Conservation (phyloP, 139 green algal genomes). For the Volvox africanus region DNA sequence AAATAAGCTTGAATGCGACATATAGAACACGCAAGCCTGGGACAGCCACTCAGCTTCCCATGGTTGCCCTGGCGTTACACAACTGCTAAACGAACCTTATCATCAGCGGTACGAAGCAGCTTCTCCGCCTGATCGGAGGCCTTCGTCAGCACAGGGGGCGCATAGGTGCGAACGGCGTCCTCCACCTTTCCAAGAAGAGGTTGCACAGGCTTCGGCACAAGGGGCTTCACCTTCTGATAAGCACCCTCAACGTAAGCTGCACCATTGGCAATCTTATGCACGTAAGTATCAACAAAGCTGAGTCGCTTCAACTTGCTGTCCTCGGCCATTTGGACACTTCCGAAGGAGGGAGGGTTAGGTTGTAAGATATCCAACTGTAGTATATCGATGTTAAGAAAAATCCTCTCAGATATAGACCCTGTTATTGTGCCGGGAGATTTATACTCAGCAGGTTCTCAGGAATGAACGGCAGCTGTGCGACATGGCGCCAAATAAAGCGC, state of each 20-base stretch:
- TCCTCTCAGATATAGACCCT: no score
- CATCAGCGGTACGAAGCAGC: slow-evolving; percentile 8
- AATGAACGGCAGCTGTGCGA: no score
- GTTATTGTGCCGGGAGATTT: no score
- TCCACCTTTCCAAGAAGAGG: slow-evolving; percentile 19
- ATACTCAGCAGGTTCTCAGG: no score
- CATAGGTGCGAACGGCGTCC: slow-evolving; percentile 15
- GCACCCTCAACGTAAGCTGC: slow-evolving; percentile 4
- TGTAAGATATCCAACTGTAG: no score
- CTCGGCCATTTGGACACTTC: background rate
- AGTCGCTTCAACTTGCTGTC: slow-evolving; percentile 24
- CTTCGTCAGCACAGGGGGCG: background rate
- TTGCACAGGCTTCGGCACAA: background rate
- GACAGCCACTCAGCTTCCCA: background rate
- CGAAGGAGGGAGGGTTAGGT: background rate
- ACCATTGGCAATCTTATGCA: background rate
- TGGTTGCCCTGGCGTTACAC: background rate
- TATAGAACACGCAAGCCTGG: no score
- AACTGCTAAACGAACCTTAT: background rate
- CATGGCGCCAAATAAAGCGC: no score
- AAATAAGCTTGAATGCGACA: no score
- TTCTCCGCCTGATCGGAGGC: slow-evolving; percentile 17
- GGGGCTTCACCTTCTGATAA: background rate
- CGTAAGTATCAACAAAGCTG: slow-evolving; percentile 8
- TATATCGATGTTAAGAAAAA: no score